Evolutionary conservation across 352 stramenopile genomes (phyloP).

Genomic region (Thraustochytrium sp.): DNA sequence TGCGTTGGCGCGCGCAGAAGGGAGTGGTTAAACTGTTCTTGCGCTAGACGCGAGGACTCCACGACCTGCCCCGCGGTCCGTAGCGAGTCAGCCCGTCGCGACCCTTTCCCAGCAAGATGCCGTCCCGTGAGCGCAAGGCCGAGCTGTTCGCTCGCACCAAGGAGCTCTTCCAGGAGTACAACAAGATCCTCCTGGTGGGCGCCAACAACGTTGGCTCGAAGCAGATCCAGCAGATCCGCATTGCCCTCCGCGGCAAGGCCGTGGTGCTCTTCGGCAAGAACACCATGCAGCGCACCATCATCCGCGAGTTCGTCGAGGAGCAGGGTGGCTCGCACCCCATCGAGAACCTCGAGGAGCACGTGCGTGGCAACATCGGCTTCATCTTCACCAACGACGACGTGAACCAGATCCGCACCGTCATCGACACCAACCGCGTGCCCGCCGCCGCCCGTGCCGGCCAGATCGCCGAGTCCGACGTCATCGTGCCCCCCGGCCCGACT

Average conservation of each 20-base stretch:
- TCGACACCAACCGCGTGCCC: conserved; percentile 82
- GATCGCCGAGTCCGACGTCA: conserved; percentile 88
- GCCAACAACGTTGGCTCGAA: conserved; percentile 99
- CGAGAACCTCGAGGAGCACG: conserved; percentile 69
- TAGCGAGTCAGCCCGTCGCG: background rate
- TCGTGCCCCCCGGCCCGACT: conserved; percentile 92
- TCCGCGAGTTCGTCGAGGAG: conserved; percentile 91
- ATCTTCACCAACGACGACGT: conserved; percentile 99
- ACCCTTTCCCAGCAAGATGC: conserved; percentile 48
- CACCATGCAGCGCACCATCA: conserved; percentile 98
- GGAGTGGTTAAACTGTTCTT: conserved; percentile 44
- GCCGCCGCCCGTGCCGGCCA: conserved; percentile 91
- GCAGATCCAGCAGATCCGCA: conserved; percentile 97
- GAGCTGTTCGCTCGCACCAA: conserved; percentile 96
- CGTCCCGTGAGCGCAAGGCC: conserved; percentile 86
- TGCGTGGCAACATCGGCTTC: conserved; percentile 97
- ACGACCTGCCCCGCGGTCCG: background rate
- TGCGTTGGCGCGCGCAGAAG: background rate
- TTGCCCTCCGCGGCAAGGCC: conserved; percentile 83
- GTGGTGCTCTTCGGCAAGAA: conserved; percentile 99
- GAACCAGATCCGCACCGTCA: conserved; percentile 58
- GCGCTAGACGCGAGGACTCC: conserved; percentile 22
- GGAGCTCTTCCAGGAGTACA: conserved; percentile 88
- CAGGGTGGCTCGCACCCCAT: conserved; percentile 88
- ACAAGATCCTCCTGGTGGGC: conserved; percentile 94